phyloP scores from a whole-genome alignment of 768 basidiomycete genomes.

The Aureoboletus auriporus region DNA sequence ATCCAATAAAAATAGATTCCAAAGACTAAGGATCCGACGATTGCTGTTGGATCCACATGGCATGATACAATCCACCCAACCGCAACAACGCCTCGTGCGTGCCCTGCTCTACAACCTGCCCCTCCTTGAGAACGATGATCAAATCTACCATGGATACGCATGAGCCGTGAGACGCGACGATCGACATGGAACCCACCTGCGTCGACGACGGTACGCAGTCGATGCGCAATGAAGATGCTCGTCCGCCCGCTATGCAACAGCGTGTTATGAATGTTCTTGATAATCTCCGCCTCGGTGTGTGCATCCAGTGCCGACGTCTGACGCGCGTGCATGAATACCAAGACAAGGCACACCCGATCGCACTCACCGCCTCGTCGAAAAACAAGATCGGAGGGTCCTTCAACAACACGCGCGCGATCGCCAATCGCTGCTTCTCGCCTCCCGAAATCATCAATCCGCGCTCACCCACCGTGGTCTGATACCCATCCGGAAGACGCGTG shows the following conservation, averaged over 20 bases:
- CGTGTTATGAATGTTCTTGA: slow-evolving; percentile 85
- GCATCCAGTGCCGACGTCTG: slow-evolving; percentile 96
- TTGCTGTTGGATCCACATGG: slow-evolving; percentile 82
- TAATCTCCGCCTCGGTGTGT: slow-evolving; percentile 90
- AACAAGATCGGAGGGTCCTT: slow-evolving; percentile 96
- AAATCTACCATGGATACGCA: slow-evolving; percentile 49
- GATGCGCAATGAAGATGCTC: slow-evolving; percentile 95
- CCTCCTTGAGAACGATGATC: slow-evolving; percentile 93
- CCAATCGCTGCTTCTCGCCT: slow-evolving; percentile 96
- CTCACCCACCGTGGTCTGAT: slow-evolving; percentile 90
- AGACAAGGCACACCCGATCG: background rate
- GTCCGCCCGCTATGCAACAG: slow-evolving; percentile 78
- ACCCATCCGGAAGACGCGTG: slow-evolving; percentile 77
- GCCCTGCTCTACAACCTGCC: slow-evolving; percentile 87
- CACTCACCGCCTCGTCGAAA: slow-evolving; percentile 93
- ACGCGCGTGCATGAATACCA: background rate
- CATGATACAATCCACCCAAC: slow-evolving; percentile 63
- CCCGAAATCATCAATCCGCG: slow-evolving; percentile 97
- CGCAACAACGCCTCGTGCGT: slow-evolving; percentile 85
- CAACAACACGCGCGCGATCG: slow-evolving; percentile 86
- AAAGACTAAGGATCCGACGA: slow-evolving; percentile 25
- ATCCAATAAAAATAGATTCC: background rate
- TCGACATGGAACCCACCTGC: slow-evolving; percentile 52
- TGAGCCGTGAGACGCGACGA: background rate
- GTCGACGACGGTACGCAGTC: slow-evolving; percentile 85